Base-by-base conservation (phyloP, 2,329 filamentous ascomycete species). In the Didymosphaeria variabile region DNA sequence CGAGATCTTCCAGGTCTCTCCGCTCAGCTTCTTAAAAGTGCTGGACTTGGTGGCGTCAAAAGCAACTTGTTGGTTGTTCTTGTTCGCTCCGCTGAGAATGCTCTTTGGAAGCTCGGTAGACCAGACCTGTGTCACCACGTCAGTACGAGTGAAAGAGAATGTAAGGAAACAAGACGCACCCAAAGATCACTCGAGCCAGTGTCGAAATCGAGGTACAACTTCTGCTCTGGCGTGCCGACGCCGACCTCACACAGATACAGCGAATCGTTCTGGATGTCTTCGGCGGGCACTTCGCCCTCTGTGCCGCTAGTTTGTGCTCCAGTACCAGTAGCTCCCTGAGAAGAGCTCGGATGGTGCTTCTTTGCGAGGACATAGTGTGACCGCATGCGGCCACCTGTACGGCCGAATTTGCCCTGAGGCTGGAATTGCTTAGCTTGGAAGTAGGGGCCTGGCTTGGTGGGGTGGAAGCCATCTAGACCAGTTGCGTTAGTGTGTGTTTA, bases 161-260 rank as follows among this genome's bases (percentile, higher is more conserved):
- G 50, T 1, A 49, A 36, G 42, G 31, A 42, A 42, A 13, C 36
- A 42, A 15, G 6, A 56, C 54, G 36, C 52, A 79, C 85, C 79
- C 77, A 87, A 86, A 91, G 84, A 76, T 90, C 88, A 32, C 87
- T 84, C 59, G 81, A 89, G 57, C 82, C 89, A 17, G 90, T 93
- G 67, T 93, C 91, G 61, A 93, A 85, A 72, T 91, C 88, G 59
- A 93, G 72, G 62, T 87, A 84, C 64, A 91, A 73, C 23, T 62
- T 68, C 51, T 72, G 70, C 1, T 79, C 84, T 65, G 90, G 87
- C 69, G 85, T 79, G 34, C 90, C 90, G 60, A 92, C 81, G 5
- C 80, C 82, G 47, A 92, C 85, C 0, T 87, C 85, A 60, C 75
- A 79, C 7, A 82, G 75, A 67, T 82, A 82, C 19, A 71, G 55